phyloP scores from a whole-genome alignment of 345 rosid genomes.

The Citropsis articulata region DNA sequence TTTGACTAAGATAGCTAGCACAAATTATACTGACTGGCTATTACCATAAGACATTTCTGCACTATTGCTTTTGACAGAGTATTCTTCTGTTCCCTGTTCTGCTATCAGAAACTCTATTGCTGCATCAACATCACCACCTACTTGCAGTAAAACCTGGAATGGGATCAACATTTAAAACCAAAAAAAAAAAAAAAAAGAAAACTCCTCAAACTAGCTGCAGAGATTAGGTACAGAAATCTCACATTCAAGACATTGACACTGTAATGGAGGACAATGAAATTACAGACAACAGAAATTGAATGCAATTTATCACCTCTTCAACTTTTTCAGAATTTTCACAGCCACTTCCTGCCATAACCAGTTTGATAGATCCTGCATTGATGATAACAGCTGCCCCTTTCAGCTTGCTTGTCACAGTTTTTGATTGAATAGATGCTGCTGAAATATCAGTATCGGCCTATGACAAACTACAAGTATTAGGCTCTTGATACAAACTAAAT shows the following conservation, averaged over 20 bases:
- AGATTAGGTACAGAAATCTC: background rate
- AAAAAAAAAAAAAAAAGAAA: background rate
- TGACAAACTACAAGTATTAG: constrained; percentile 55
- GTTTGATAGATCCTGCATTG: constrained; percentile 56
- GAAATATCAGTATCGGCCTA: constrained; percentile 94
- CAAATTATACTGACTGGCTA: constrained; percentile 36
- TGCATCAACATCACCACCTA: constrained; percentile 76
- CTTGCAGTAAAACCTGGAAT: constrained; percentile 65
- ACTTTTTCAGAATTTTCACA: constrained; percentile 64
- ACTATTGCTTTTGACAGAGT: constrained; percentile 29
- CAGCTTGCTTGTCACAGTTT: constrained; percentile 46
- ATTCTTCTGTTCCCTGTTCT: constrained; percentile 47
- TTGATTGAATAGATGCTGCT: constrained; percentile 59
- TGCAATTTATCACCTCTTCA: constrained; percentile 52
- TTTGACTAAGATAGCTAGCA: background rate
- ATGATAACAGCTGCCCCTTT: constrained; percentile 31
- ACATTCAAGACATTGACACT: background rate
- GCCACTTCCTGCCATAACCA: constrained; percentile 80
- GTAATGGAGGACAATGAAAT: background rate
- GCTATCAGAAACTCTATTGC: constrained; percentile 81
- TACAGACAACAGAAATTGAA: background rate
- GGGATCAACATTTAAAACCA: constrained; percentile 8
- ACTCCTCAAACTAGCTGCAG: background rate
- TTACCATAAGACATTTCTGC: constrained; percentile 52
- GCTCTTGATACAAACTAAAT: constrained; percentile 19